Evolutionary conservation across 2,329 filamentous ascomycete species (phyloP).

Genomic region (Penicillium sp.): DNA sequence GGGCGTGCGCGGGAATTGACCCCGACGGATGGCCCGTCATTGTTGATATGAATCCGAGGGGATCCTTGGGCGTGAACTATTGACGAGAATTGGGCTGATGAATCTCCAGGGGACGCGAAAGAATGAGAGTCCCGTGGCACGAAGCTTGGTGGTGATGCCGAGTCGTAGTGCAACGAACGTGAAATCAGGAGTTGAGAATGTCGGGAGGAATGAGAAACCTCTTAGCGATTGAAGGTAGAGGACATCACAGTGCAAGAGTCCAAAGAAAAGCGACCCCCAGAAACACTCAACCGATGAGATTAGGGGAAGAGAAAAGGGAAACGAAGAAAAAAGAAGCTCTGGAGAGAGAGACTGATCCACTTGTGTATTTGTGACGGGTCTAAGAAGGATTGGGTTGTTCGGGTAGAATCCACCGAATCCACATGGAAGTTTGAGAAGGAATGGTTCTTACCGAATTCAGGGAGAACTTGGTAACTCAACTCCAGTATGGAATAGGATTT

Average conservation of each 20-base stretch:
- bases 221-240: slow-evolving; percentile 5
- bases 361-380: no score
- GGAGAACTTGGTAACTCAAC: no score
- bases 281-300: no score
- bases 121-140: slow-evolving; percentile 1
- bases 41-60: no score
- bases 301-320: background rate
- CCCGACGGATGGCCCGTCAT: slow-evolving; percentile 42
- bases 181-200: slow-evolving; percentile 10
- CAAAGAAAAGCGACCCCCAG: no score
- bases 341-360: background rate
- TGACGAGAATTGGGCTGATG: background rate
- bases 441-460: no score
- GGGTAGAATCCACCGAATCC: no score
- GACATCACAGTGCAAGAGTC: no score
- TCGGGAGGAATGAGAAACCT: slow-evolving; percentile 11
- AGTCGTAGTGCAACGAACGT: slow-evolving; percentile 18
- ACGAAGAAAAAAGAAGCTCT: background rate
- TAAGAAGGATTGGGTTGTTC: no score
- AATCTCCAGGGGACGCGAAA: background rate
- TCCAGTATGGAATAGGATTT: no score
- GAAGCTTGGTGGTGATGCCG: slow-evolving; percentile 1
- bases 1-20: slow-evolving; percentile 56
- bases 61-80: no score
- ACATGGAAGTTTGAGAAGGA: no score